These are phyloP conservation scores for Anthracocystis panici-leucophaei DNA, from an alignment of 1,284 basidiomycete genomes.

Conservation along the genomic window DNA sequence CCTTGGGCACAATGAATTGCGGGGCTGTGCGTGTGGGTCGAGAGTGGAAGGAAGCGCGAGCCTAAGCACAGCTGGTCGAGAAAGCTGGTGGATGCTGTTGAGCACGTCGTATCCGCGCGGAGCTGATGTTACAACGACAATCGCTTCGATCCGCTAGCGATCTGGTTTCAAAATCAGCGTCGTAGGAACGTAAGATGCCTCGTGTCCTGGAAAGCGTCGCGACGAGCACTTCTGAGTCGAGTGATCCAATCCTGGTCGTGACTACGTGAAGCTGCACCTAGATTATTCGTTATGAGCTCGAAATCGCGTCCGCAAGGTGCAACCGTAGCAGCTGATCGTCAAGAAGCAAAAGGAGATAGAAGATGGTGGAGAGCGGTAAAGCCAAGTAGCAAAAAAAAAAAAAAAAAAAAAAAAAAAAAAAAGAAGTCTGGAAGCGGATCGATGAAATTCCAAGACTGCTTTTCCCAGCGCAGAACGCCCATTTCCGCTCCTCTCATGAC, in stretches of 20 bases:
- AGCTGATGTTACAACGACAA: not conserved
- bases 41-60: not conserved
- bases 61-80: not conserved
- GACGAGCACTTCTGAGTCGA: not conserved
- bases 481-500: not conserved
- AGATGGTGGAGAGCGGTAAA: constrained; percentile 9
- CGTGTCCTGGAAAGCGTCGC: not conserved
- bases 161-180: not conserved
- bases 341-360: not conserved
- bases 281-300: too few relatives aligned
- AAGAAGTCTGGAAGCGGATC: not conserved
- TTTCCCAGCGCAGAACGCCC: not conserved
- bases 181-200: not conserved
- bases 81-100: not conserved
- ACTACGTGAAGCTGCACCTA: too few relatives aligned
- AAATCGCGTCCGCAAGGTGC: too few relatives aligned
- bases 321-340: not conserved
- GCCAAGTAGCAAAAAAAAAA: not conserved
- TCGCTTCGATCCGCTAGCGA: not conserved
- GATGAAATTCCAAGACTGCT: too few relatives aligned
- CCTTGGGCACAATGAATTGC: not conserved
- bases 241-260: not conserved
- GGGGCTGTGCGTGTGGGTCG: not conserved
- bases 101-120: not conserved
- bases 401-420: not conserved